Evolutionary conservation across 495 filamentous ascomycete genomes (phyloP).

Genomic region (Daldinia loculata): DNA sequence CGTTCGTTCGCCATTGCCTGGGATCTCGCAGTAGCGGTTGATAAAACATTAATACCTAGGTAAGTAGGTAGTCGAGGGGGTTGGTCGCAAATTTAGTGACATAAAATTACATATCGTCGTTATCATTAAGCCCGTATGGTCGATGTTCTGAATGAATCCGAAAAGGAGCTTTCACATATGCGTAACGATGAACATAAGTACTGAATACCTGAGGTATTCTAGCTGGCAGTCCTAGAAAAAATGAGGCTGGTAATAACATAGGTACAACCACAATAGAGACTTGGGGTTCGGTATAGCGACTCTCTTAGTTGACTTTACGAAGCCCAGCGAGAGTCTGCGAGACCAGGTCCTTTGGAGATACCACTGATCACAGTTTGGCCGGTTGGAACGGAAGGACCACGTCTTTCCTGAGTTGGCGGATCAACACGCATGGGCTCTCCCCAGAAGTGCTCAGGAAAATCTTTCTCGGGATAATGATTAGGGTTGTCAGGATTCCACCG

Average conservation of each 20-base stretch:
- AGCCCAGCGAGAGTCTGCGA: constrained; percentile 34
- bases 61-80: background rate
- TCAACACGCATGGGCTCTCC: background rate
- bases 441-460: background rate
- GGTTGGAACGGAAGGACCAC: background rate
- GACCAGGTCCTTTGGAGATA: constrained; percentile 26
- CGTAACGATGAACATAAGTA: background rate
- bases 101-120: background rate
- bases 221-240: background rate
- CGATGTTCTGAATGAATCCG: background rate
- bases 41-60: background rate
- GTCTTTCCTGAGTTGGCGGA: background rate
- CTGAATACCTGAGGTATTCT: background rate
- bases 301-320: background rate
- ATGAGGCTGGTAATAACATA: background rate
- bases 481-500: constrained; percentile 24
- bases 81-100: background rate
- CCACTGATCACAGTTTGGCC: constrained; percentile 29
- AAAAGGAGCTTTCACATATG: background rate
- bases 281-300: background rate
- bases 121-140: background rate
- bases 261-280: background rate
- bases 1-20: background rate
- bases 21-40: background rate
- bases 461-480: background rate